Evolutionary conservation across 2,329 filamentous ascomycete genomes (phyloP).

Genomic region (Coleophoma eucalyptorum): DNA sequence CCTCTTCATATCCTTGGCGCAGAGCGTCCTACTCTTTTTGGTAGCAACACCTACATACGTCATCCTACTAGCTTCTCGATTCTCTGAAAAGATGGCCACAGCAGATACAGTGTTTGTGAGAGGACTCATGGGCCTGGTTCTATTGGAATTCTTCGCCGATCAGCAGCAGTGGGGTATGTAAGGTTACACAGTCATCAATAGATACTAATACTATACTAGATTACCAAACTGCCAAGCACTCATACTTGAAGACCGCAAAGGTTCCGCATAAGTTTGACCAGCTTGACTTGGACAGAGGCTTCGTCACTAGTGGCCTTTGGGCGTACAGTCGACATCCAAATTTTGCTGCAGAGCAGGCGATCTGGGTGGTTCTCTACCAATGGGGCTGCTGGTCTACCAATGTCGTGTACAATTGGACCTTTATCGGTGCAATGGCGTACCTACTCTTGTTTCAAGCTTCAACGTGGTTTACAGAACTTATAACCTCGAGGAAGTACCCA

Average conservation of each 20-base stretch:
- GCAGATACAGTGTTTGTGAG: constrained; percentile 57
- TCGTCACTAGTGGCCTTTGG: constrained; percentile 81
- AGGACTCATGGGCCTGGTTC: constrained; percentile 49
- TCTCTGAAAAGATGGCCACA: constrained; percentile 47
- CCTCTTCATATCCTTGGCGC: constrained; percentile 80
- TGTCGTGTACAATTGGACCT: constrained; percentile 74
- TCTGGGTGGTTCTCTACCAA: constrained; percentile 86
- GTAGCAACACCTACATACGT: constrained; percentile 82
- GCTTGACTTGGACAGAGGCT: constrained; percentile 84
- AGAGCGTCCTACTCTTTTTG: constrained; percentile 76
- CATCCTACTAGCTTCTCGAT: constrained; percentile 67
- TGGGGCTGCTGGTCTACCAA: constrained; percentile 78
- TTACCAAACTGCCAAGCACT: constrained; percentile 76
- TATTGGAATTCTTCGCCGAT: constrained; percentile 79
- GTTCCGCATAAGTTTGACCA: constrained; percentile 62
- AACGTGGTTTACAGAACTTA: constrained; percentile 80
- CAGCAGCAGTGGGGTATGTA: constrained; percentile 82
- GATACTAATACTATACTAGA: constrained; percentile 35
- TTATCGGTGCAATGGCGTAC: constrained; percentile 64
- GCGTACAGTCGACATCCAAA: constrained; percentile 90
- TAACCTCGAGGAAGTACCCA: constrained; percentile 79
- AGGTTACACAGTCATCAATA: background rate
- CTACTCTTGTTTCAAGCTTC: constrained; percentile 84
- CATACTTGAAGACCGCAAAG: constrained; percentile 71
- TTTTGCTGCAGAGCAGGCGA: constrained; percentile 84